Conservation (phyloP, 1,284 basidiomycete species). For the Trichosporon sp. region DNA sequence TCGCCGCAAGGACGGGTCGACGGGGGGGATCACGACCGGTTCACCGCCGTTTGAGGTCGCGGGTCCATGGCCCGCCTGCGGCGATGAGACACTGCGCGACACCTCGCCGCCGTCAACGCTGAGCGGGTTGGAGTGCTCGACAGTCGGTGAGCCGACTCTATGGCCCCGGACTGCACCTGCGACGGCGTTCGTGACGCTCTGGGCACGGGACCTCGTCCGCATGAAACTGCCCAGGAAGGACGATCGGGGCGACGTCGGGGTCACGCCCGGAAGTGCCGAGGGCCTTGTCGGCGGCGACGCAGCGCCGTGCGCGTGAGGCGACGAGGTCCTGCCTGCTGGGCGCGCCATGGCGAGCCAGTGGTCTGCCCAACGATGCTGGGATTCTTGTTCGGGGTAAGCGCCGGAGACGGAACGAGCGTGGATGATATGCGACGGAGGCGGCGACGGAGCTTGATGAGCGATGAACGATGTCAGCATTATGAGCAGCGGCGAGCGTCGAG, state of each 20-base stretch:
- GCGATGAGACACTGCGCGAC: slow-evolving; percentile 48
- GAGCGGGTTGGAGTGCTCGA: slow-evolving; percentile 37
- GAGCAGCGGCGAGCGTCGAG: neutral
- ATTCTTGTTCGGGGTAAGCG: neutral
- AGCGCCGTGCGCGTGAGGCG: slow-evolving; percentile 5
- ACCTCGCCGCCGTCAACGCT: slow-evolving; percentile 34
- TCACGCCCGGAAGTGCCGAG: slow-evolving; percentile 18
- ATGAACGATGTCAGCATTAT: slow-evolving; percentile 18
- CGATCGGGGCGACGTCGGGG: slow-evolving; percentile 50
- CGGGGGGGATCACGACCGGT: slow-evolving; percentile 26
- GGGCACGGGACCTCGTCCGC: slow-evolving; percentile 49
- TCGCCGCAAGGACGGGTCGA: slow-evolving; percentile 31
- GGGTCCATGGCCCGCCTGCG: slow-evolving; percentile 22
- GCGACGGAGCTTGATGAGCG: slow-evolving; percentile 5
- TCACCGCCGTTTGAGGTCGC: neutral
- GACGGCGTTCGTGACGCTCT: slow-evolving; percentile 43
- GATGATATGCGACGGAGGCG: slow-evolving; percentile 13
- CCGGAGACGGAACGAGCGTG: slow-evolving; percentile 11
- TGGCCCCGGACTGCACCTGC: slow-evolving; percentile 30
- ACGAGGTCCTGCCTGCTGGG: slow-evolving; percentile 10
- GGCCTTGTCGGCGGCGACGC: slow-evolving; percentile 5
- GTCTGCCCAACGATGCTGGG: neutral
- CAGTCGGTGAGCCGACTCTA: slow-evolving; percentile 33
- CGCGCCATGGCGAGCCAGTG: slow-evolving; percentile 18
- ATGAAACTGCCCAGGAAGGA: slow-evolving; percentile 55